A percentile compares a stretch with the other conserved stretches of the same genome.
phyloP scores from a whole-genome alignment of 2,329 filamentous ascomycete species.

The Geoglossum cookeanum region DNA sequence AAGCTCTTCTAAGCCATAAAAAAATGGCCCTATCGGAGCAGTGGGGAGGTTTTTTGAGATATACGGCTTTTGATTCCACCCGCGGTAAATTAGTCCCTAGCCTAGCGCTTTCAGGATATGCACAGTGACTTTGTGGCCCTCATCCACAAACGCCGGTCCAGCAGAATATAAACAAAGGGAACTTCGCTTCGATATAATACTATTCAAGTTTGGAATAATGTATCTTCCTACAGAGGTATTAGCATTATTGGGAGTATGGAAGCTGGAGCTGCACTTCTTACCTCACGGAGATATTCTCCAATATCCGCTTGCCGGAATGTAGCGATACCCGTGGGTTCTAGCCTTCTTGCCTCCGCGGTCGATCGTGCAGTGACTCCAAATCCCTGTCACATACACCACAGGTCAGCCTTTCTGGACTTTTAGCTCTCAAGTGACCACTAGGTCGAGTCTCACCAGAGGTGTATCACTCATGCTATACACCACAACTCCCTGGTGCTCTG shows the following conservation, averaged over 20 bases:
- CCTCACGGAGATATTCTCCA: conserved; percentile 82
- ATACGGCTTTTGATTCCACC: neutral
- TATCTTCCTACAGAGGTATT: neutral
- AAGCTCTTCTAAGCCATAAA: too few relatives aligned
- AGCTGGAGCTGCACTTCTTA: conserved; percentile 11
- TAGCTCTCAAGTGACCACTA: neutral
- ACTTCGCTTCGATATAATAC: neutral
- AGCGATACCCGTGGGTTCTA: conserved; percentile 80
- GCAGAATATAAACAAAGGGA: neutral
- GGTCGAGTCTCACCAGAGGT: conserved; percentile 33
- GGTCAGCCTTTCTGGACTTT: neutral
- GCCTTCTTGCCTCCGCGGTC: conserved; percentile 59
- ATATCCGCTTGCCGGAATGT: conserved; percentile 86
- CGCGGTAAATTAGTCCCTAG: neutral
- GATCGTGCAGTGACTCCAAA: conserved; percentile 85
- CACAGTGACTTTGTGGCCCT: neutral
- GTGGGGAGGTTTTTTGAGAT: neutral
- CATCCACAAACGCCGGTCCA: neutral
- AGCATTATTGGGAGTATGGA: neutral
- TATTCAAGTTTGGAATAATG: neutral
- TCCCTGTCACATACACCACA: conserved; percentile 33
- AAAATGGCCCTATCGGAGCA: too few relatives aligned
- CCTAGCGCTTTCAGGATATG: neutral
- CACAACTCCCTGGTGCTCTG: conserved; percentile 80
- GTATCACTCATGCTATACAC: conserved; percentile 86